A percentile compares a stretch with the other conserved stretches of the same genome.
phyloP scores from a whole-genome alignment of 1,139 yeast genomes.

The Arxiozyma telluris region DNA sequence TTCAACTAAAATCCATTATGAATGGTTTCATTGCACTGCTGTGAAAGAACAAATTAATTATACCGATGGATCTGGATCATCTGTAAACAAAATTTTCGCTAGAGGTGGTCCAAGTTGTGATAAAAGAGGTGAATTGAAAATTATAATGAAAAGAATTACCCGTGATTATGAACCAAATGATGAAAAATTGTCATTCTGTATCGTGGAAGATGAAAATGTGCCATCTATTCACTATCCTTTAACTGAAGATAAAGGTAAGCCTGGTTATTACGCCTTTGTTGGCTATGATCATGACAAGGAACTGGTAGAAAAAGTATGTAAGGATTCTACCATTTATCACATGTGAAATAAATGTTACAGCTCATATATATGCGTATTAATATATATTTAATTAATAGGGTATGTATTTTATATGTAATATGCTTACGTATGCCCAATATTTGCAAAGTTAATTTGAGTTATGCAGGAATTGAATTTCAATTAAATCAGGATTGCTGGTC shows the following conservation, averaged over 20 bases:
- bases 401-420: background rate
- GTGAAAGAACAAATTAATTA: conserved; percentile 23
- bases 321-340: conserved; percentile 24
- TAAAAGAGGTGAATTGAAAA: conserved; percentile 35
- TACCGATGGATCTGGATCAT: conserved; percentile 14
- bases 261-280: conserved; percentile 33
- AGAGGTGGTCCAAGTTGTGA: conserved; percentile 37
- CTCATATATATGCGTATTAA: background rate
- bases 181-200: conserved; percentile 30
- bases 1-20: conserved; percentile 33
- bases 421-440: background rate
- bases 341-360: conserved; percentile 10
- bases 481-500: background rate
- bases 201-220: conserved; percentile 25
- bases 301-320: conserved; percentile 21
- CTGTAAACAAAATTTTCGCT: conserved; percentile 30
- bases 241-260: conserved; percentile 28
- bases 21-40: conserved; percentile 38
- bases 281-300: conserved; percentile 27
- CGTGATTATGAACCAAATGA: conserved; percentile 34
- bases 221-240: conserved; percentile 28
- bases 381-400: background rate
- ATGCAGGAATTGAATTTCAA: background rate
- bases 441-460: background rate
- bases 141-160: conserved; percentile 32